These are phyloP conservation scores for Lasiodiplodia sp. DNA, from an alignment of 2,329 filamentous ascomycete genomes.

Conservation along the genomic window DNA sequence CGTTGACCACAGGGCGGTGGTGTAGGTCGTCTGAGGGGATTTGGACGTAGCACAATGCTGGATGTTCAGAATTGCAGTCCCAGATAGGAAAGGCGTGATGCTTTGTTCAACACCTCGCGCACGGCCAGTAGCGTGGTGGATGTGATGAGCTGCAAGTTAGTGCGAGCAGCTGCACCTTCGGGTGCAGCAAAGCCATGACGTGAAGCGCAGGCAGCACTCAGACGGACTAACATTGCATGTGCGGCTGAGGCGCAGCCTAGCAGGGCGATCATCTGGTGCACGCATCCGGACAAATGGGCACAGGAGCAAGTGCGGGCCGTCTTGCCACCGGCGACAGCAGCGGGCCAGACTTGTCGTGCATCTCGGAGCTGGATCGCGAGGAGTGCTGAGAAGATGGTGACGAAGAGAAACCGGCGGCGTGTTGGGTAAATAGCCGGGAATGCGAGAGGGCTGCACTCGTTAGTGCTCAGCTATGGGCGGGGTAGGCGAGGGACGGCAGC, in stretches of 20 bases:
- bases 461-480: slow-evolving; percentile 12
- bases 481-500: slow-evolving; percentile 18
- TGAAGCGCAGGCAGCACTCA: neutral
- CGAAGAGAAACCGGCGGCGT: slow-evolving; percentile 10
- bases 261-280: slow-evolving; percentile 6
- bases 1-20: neutral
- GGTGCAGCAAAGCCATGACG: slow-evolving; percentile 5
- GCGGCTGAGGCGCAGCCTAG: slow-evolving; percentile 21
- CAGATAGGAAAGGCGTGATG: neutral
- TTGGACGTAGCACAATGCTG: neutral
- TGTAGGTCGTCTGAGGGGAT: neutral
- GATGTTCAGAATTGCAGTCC: neutral
- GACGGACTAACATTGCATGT: neutral
- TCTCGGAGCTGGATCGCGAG: slow-evolving; percentile 1
- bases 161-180: neutral
- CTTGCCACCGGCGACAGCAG: slow-evolving; percentile 9
- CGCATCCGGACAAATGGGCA: slow-evolving; percentile 12
- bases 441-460: neutral
- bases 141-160: too few species aligned
- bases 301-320: slow-evolving; percentile 23
- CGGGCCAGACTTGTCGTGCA: slow-evolving; percentile 8
- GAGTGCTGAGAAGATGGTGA: slow-evolving; percentile 2
- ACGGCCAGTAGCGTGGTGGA: neutral
- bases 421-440: slow-evolving; percentile 13
- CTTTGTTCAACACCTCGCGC: neutral